Base-by-base conservation (phyloP, 1,284 basidiomycete species). In the Apiotrichum akiyoshidainum region DNA sequence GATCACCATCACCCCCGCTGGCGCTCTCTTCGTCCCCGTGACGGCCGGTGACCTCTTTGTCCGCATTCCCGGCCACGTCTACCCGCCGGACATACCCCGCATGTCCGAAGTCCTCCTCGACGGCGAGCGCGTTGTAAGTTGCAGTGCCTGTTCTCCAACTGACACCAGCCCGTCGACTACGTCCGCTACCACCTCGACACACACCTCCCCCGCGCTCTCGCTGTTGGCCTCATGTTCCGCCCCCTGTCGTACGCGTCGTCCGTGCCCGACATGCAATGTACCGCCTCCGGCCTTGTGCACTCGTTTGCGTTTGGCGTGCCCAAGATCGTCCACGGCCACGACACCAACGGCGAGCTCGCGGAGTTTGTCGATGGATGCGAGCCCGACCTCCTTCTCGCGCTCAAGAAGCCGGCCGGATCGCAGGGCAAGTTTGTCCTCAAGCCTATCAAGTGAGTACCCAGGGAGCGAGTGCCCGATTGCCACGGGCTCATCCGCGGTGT, bases 331-430 rank as follows among this genome's bases (percentile, higher is more conserved):
- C 19, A 44, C 19, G 58, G 56, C 2, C 14, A 45, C 19, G 66
- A 60, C 48, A 22, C 21, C 13, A 59, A 57, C 35, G 42, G 35
- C 33, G 47, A 48, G 5, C 46, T 66, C 11, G 59, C 53, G 5
- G 54, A 49, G 13, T 60, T 55, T 22, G 39, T 63, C 1, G 52
- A 42, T 21, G 59, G 64, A 0, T 57, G 59, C 45, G 63, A 68
- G 50, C 70, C 71, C 8, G 70, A 73, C 54, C 45, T 69, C 13
- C 64, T 61, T 13, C 64, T 73, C 3, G 65, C 62, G 2, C 45
- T 73, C 35, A 41, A 52, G 52, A 55, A 59, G 11, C 31, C 48
- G 10, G 12, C 19, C 19, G 19, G 33, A 12, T 11, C 47, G n/a
- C 14, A 37, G 9, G 12, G 16, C n/a, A 39, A 14, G 48, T 50